phyloP scores from a whole-genome alignment of 2,329 filamentous ascomycete genomes.

The Neophaeococcomyces aloes region DNA sequence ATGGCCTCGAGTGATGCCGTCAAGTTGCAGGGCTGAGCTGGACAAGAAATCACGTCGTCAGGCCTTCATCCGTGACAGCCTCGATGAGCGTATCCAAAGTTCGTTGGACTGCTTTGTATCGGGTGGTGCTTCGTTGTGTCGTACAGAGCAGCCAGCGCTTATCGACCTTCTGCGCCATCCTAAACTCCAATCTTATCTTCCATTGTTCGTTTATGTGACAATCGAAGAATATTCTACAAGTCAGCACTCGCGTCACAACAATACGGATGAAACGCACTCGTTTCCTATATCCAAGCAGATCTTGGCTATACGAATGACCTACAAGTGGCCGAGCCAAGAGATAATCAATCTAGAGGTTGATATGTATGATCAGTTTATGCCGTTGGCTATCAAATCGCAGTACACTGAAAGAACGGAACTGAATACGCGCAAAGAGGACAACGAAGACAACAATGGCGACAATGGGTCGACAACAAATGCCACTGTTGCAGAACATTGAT shows the following conservation, averaged over 20 bases:
- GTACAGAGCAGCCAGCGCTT: background rate
- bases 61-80: background rate
- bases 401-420: constrained; percentile 1
- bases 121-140: background rate
- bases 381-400: constrained; percentile 6
- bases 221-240: background rate
- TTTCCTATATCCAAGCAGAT: background rate
- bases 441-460: background rate
- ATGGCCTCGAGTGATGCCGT: constrained; percentile 1
- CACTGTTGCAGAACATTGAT: background rate
- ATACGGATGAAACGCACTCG: background rate
- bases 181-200: constrained; percentile 1
- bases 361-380: constrained; percentile 5
- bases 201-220: background rate
- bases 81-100: background rate
- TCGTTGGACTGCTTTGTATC: background rate
- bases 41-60: background rate
- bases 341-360: background rate
- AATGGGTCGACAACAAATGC: background rate
- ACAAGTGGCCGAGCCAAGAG: constrained; percentile 1
- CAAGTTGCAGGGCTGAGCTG: background rate
- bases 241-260: background rate
- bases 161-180: background rate
- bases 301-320: constrained; percentile 1
- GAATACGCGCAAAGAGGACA: background rate